Conservation (phyloP, 495 filamentous ascomycete genomes). For the Aspergillus bertholletiae region DNA sequence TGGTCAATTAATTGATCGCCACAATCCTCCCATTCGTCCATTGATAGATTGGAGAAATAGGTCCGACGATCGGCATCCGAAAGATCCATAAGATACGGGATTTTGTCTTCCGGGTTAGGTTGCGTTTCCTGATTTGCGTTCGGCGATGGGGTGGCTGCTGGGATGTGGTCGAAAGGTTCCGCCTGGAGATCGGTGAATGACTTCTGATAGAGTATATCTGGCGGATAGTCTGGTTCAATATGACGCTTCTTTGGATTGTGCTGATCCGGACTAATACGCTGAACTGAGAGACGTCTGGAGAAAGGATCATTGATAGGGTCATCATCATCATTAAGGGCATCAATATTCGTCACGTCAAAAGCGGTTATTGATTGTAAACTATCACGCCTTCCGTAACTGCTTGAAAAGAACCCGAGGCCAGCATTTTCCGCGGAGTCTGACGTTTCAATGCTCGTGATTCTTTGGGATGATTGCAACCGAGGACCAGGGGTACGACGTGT, state of each 20-base stretch:
- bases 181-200: conserved; percentile 41
- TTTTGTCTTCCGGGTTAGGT: conserved; percentile 22
- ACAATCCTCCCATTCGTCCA: conserved; percentile 76
- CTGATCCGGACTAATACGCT: conserved; percentile 8
- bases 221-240: conserved; percentile 41
- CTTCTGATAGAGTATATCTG: conserved; percentile 39
- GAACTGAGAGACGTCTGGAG: conserved; percentile 18
- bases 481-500: conserved; percentile 33
- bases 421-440: conserved; percentile 21
- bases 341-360: conserved; percentile 36
- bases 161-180: conserved; percentile 42
- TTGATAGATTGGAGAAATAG: conserved; percentile 61
- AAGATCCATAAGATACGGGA: conserved; percentile 26
- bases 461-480: conserved; percentile 22
- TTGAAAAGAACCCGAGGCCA: conserved; percentile 20
- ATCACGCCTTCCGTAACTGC: conserved; percentile 18
- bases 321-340: conserved; percentile 30
- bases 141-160: conserved; percentile 16
- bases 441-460: conserved; percentile 13
- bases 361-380: conserved; percentile 28
- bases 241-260: conserved; percentile 30
- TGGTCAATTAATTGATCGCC: conserved; percentile 76
- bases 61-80: conserved; percentile 47
- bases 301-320: conserved; percentile 36
- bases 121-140: background rate